These are phyloP conservation scores for Epichloe sylvatica DNA, from an alignment of 2,329 filamentous ascomycete genomes.

Conservation along the genomic window DNA sequence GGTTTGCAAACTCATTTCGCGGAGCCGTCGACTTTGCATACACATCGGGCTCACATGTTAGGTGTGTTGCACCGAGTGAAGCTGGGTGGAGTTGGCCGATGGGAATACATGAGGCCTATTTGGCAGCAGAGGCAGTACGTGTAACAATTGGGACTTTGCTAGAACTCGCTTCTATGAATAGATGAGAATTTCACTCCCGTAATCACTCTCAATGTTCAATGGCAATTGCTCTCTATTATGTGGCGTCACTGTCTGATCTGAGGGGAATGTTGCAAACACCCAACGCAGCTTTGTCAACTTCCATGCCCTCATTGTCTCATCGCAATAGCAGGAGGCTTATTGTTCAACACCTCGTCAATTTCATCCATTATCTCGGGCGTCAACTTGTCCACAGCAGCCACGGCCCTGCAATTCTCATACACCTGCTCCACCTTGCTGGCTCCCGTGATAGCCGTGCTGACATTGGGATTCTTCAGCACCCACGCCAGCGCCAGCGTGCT, in stretches of 20 bases:
- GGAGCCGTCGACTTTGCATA: neutral
- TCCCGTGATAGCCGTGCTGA: slow-evolving; percentile 47
- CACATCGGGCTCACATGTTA: neutral
- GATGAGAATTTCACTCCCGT: too few relatives aligned
- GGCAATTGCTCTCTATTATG: neutral
- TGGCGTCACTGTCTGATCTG: neutral
- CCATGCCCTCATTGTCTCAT: slow-evolving; percentile 17
- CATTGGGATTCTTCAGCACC: slow-evolving; percentile 47
- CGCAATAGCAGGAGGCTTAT: slow-evolving; percentile 36
- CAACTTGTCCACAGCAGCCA: slow-evolving; percentile 39
- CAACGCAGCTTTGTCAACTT: neutral
- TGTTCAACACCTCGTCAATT: slow-evolving; percentile 45
- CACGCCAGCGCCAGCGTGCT: slow-evolving; percentile 45
- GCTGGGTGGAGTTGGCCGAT: neutral
- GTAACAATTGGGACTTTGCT: neutral
- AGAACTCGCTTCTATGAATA: neutral
- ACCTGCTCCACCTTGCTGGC: slow-evolving; percentile 45
- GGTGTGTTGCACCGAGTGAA: neutral
- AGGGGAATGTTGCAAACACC: neutral
- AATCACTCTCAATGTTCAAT: neutral
- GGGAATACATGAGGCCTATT: neutral
- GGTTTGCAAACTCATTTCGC: neutral
- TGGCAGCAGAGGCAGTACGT: neutral
- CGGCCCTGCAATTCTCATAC: slow-evolving; percentile 42
- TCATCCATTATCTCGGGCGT: slow-evolving; percentile 44